Evolutionary conservation across 78 protist genomes (phyloP).

Genomic region (Monosiga brevicollis): DNA sequence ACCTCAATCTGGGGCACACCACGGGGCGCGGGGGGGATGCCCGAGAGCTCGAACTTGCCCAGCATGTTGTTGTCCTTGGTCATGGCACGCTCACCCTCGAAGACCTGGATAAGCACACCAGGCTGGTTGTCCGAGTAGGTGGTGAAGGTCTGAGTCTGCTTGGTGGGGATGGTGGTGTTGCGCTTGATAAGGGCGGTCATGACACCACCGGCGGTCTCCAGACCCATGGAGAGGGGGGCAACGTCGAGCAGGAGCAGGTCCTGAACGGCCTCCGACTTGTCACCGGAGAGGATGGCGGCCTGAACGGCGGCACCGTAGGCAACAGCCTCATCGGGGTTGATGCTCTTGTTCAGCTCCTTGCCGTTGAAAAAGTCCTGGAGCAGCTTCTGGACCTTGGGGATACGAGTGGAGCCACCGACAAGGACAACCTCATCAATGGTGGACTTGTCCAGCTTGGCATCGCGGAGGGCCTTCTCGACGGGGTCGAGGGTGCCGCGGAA

Average conservation of each 20-base stretch:
- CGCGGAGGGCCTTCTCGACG: slow-evolving; percentile 76
- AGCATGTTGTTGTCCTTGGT: slow-evolving; percentile 87
- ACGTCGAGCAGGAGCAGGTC: slow-evolving; percentile 88
- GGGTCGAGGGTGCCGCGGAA: slow-evolving; percentile 87
- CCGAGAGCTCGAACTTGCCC: slow-evolving; percentile 88
- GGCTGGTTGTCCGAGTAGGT: slow-evolving; percentile 93
- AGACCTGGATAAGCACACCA: slow-evolving; percentile 81
- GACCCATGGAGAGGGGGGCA: slow-evolving; percentile 96
- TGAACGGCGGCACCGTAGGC: slow-evolving; percentile 99
- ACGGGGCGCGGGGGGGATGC: slow-evolving; percentile 96
- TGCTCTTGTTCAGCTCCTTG: slow-evolving; percentile 73
- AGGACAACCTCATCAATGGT: slow-evolving; percentile 82
- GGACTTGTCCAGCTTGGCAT: slow-evolving; percentile 68
- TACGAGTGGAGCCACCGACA: slow-evolving; percentile 97
- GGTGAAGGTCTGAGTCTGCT: slow-evolving; percentile 89
- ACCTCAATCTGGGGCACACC: slow-evolving; percentile 97
- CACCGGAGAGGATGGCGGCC: slow-evolving; percentile 90
- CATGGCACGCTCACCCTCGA: slow-evolving; percentile 89
- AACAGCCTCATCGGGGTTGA: slow-evolving; percentile 99
- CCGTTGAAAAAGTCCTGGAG: slow-evolving; percentile 92
- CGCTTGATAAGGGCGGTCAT: slow-evolving; percentile 95
- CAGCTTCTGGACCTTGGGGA: slow-evolving; percentile 91
- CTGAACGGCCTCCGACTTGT: slow-evolving; percentile 10
- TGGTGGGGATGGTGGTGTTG: slow-evolving; percentile 96
- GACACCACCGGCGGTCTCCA: slow-evolving; percentile 98